Base-by-base conservation (phyloP, 371 early-diverging fungal species). In the Mucor indicus region DNA sequence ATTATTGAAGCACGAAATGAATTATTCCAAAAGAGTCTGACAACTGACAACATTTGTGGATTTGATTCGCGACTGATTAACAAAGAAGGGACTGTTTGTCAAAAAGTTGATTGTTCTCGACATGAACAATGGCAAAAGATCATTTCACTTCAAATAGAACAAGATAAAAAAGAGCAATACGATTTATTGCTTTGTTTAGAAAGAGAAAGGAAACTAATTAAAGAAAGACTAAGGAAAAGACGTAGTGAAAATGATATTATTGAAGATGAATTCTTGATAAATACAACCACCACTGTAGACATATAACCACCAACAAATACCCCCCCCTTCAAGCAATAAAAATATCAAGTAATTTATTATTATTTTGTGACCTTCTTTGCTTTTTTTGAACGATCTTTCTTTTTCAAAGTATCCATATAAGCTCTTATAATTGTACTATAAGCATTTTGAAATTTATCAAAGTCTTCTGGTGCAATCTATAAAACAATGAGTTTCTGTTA, bases 351-450 rank as follows among this genome's bases (percentile, higher is more conserved):
- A n/a, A n/a, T n/a, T n/a, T n/a, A 40, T 37, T 11, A 37, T 38
- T 49, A 55, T 40, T 55, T 55, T 16, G 45, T 25, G 5, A 37
- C 45, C 48, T 66, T 68, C 56, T 65, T 66, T n/a, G 31, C 51
- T 54, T 71, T 71, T 44, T 66, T 65, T 27, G 55, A 57, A 20
- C 75, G 66, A 11, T 68, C 71, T 54, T 68, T 75, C 53, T 75
- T 75, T 54, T 75, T 70, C 19, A 75, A 45, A 9, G 71, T 57
- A 52, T 75, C 71, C 75, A 75, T 75, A 44, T 75, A 70, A 7
- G 75, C 75, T 46, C 60, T 53, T 38, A 75, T 64, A 20, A 75
- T 57, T 10, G 68, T 75, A 24, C 61, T 58, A 19, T 75, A 75
- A 8, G 67, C 69, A 15, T 55, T 50, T 38, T 75, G 75, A 22